Evolutionary conservation across 164 flowering plant species (phyloP).

Genomic region (Vitis riparia): DNA sequence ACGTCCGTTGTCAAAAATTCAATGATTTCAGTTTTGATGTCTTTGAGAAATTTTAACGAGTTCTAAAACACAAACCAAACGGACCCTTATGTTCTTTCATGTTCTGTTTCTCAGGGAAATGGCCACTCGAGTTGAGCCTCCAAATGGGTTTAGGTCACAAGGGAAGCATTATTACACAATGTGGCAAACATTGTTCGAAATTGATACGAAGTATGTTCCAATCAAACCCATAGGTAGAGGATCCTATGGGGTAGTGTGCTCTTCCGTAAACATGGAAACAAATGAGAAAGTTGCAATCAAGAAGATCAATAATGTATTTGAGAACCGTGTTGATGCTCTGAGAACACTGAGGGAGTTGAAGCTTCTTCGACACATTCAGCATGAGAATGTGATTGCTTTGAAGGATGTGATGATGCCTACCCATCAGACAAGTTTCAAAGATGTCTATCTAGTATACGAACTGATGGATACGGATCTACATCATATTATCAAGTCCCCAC

Average conservation of each 20-base stretch:
- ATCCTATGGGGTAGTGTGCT: slow-evolving; percentile 49
- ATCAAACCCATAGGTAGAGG: slow-evolving; percentile 44
- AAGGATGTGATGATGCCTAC: slow-evolving; percentile 54
- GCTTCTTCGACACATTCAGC: slow-evolving; percentile 35
- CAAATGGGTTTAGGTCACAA: slow-evolving; percentile 22
- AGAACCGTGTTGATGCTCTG: slow-evolving; percentile 38
- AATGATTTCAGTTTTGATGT: too few relatives aligned
- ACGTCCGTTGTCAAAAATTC: too few relatives aligned
- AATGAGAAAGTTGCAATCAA: slow-evolving; percentile 52
- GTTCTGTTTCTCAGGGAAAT: slow-evolving; percentile 10
- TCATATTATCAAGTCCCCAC: slow-evolving; percentile 49
- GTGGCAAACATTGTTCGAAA: slow-evolving; percentile 43
- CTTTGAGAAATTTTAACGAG: too few relatives aligned
- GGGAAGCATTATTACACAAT: slow-evolving; percentile 46
- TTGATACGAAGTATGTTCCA: slow-evolving; percentile 43
- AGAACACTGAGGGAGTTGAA: slow-evolving; percentile 50
- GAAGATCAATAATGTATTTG: slow-evolving; percentile 45
- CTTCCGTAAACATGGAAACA: slow-evolving; percentile 42
- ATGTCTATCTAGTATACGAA: slow-evolving; percentile 44
- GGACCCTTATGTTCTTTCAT: background rate
- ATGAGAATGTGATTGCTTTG: slow-evolving; percentile 51
- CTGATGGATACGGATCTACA: slow-evolving; percentile 58
- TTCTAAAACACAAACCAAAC: too few relatives aligned
- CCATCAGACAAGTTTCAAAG: slow-evolving; percentile 28
- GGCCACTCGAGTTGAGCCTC: slow-evolving; percentile 42